Base-by-base conservation (phyloP, 2,329 filamentous ascomycete genomes). In the Byssothecium circinans region DNA sequence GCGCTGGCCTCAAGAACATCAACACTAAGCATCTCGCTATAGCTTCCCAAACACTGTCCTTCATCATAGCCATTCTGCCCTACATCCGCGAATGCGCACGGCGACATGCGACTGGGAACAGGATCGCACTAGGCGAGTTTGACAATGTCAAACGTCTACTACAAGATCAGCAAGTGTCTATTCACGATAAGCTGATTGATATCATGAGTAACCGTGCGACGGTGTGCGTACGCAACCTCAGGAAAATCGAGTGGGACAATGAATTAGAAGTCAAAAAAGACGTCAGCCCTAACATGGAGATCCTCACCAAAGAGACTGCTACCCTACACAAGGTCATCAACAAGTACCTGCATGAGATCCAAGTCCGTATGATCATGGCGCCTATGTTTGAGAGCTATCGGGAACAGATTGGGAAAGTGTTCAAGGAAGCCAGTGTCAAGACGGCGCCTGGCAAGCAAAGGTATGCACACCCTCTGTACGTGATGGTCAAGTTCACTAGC, bases 1-100 rank as follows among this genome's bases (percentile, higher is more conserved):
- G 88, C 12, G 94, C 91, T 1, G 92, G 92, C 0, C 77, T 99
- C 17, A 96, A 91, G 69, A 96, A 96, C 64, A 99, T 99, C 68
- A 69, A 69, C 0, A 96, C 94, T 0, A 94, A 94, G 61, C 92
- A 99, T 72, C 81, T 99, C 1, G 91, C 94, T 0, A 83, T 97
- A 15, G 91, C 94, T 2, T 91, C 88, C 0, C 92, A 96, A 69
- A 88, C 91, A 0, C 74, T 97, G 17, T 87, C 87, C 36, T 96
- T 99, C 68, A 84, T 95, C 37, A 88, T 91, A 19, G 85, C 89
- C 0, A 77, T 97, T 1, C 86, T 96, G 4, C 92, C 94, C 0
- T 91, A 97, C 65, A 81, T 96, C 22, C 85, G 92, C 36, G 94
- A 97, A 72, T 96, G 95, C 59, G 84, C 95, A 18, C 86, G 94